phyloP scores from a whole-genome alignment of 768 basidiomycete genomes.

The Termitomyces sp. region DNA sequence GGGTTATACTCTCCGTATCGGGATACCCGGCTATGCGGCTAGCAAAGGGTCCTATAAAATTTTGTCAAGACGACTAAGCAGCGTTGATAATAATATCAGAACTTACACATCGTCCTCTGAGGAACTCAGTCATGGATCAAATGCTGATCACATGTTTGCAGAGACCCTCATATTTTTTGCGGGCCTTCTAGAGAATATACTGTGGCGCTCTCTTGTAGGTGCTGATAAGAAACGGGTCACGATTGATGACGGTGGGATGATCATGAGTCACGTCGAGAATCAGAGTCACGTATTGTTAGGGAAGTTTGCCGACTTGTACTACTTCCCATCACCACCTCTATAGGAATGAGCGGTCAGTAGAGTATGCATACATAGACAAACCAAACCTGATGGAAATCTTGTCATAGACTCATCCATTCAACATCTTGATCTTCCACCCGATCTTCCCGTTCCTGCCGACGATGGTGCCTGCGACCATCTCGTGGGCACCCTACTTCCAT shows the following conservation, averaged over 20 bases:
- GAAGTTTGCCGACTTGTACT: neutral
- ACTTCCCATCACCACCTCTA: neutral
- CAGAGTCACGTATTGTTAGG: neutral
- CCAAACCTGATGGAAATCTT: neutral
- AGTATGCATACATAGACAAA: neutral
- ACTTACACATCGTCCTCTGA: neutral
- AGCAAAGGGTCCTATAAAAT: neutral
- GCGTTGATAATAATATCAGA: neutral
- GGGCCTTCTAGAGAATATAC: too few relatives aligned
- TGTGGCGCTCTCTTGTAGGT: neutral
- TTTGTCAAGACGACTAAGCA: neutral
- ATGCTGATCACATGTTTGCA: neutral
- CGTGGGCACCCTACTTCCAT: constrained; percentile 9
- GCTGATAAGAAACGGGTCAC: neutral
- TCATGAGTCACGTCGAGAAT: neutral
- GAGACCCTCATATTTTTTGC: too few relatives aligned
- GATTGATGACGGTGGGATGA: neutral
- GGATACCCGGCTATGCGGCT: neutral
- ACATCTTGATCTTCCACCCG: constrained; percentile 11
- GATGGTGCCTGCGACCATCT: constrained; percentile 20
- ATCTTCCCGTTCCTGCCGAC: constrained; percentile 17
- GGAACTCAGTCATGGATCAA: neutral
- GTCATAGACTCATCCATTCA: neutral
- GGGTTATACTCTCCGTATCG: too few relatives aligned
- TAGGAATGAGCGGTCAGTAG: neutral